These are phyloP conservation scores for Monosporascus sp. DNA, from an alignment of 2,329 filamentous ascomycete species.

Conservation along the genomic window DNA sequence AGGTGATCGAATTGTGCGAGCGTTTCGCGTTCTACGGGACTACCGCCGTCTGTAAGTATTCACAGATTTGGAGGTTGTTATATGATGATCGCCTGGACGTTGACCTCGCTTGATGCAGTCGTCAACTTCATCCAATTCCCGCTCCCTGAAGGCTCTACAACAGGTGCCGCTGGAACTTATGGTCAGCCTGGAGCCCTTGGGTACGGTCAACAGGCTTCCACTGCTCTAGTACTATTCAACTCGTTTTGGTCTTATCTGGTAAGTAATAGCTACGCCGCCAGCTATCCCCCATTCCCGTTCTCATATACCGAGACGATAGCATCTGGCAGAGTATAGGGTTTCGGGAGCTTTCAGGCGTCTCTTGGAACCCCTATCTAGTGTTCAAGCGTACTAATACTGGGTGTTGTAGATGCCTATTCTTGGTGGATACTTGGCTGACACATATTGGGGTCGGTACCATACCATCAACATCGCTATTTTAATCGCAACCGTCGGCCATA, in stretches of 20 bases:
- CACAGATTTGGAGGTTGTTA: neutral
- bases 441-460: conserved; percentile 56
- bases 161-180: conserved; percentile 37
- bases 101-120: conserved; percentile 27
- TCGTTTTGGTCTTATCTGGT: conserved; percentile 27
- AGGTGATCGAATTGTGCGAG: conserved; percentile 53
- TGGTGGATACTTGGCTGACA: conserved; percentile 49
- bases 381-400: too few species aligned
- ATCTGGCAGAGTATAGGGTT: neutral
- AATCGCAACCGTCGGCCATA: conserved; percentile 52
- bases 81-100: neutral
- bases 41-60: conserved; percentile 51
- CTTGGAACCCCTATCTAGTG: too few species aligned
- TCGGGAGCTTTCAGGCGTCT: too few species aligned
- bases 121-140: conserved; percentile 60
- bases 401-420: neutral
- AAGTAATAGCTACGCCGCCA: conserved; percentile 17
- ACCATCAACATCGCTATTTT: conserved; percentile 55
- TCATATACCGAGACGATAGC: too few species aligned
- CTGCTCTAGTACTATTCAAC: conserved; percentile 23
- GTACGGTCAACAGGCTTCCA: conserved; percentile 29
- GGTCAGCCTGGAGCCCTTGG: conserved; percentile 49
- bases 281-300: too few species aligned
- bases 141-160: conserved; percentile 40
- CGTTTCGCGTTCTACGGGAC: conserved; percentile 56